Evolutionary conservation across 2,329 filamentous ascomycete species (phyloP), one percentile per base, ranked within the genome.

Genomic region (Corinectria fuckeliana): DNA sequence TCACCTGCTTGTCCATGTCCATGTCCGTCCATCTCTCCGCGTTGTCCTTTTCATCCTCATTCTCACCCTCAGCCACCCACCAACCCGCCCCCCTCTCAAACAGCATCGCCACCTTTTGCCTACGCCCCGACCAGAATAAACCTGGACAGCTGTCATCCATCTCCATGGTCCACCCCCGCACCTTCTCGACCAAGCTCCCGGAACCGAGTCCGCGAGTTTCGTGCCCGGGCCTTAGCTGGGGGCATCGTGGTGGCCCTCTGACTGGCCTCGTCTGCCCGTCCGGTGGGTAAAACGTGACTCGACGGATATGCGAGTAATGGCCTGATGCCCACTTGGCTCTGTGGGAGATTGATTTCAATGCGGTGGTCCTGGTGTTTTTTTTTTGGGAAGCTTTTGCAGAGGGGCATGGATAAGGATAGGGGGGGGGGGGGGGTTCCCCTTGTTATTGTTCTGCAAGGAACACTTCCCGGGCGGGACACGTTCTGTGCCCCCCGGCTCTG

Each of bases 121-220:
- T 52, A 23, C 26, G 60, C 61, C 62, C 48, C 51, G 51, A 58
- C 62, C 56, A 58, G 67, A 68, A 64, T 67, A 66, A 66, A 56
- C 58, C 55, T 45, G 47, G 41, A 62, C 52, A 65, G 52, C 58
- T 70, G 51, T 65, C 68, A 67, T 64, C 64, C 47, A 61, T 38
- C 41, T 41, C 34, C 64, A 65, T 66, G 68, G 68, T 69, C 62
- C 61, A 70, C 64, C 68, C 68, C 68, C 66, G 62, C 68, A 69
- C 50, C 61, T 36, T 52, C 50, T 26, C 18, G 68, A 68, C 68
- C 68, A 65, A 61, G 52, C 63, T 60, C 61, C 61, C 64, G 68
- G 68, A 60, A 69, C 68, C 61, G 60, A 68, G 39, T 45, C 61
- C 32, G 41, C 50, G 34, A 47, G 60, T 61, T 69, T 63, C 62